phyloP scores from a whole-genome alignment of 1,139 yeast species.

The Zygoascus hellenicus region DNA sequence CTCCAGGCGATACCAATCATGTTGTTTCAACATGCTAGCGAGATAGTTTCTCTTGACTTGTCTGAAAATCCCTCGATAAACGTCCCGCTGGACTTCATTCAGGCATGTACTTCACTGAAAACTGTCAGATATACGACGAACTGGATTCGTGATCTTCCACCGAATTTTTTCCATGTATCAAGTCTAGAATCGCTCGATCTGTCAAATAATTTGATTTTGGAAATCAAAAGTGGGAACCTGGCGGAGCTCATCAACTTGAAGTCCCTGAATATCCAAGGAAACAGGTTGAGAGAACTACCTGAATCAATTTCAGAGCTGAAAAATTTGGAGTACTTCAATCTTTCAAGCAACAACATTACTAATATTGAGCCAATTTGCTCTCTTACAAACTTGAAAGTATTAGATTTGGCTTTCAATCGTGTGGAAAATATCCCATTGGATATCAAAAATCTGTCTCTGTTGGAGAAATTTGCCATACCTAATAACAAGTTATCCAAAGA shows the following conservation, averaged over 20 bases:
- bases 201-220: conserved; percentile 33
- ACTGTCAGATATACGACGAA: conserved; percentile 65
- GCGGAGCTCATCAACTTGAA: conserved; percentile 26
- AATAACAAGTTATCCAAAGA: conserved; percentile 61
- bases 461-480: conserved; percentile 67
- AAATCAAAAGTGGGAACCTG: conserved; percentile 30
- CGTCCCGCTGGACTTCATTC: conserved; percentile 79
- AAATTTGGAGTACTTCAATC: conserved; percentile 55
- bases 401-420: conserved; percentile 81
- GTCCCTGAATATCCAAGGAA: conserved; percentile 50
- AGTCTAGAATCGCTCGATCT: conserved; percentile 66
- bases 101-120: conserved; percentile 67
- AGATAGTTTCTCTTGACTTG: conserved; percentile 75
- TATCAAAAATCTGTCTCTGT: conserved; percentile 50
- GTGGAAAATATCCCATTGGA: conserved; percentile 56
- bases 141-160: conserved; percentile 70
- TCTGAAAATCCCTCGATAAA: conserved; percentile 83
- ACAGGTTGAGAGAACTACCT: conserved; percentile 66
- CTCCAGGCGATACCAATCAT: conserved; percentile 80
- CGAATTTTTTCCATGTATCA: conserved; percentile 62
- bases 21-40: conserved; percentile 74
- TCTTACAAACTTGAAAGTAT: conserved; percentile 53
- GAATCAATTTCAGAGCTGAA: conserved; percentile 50
- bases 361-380: conserved; percentile 65
- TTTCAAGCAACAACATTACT: conserved; percentile 75